These are phyloP conservation scores for Vaucheria bursata DNA, from an alignment of 352 stramenopile genomes.

Conservation along the genomic window DNA sequence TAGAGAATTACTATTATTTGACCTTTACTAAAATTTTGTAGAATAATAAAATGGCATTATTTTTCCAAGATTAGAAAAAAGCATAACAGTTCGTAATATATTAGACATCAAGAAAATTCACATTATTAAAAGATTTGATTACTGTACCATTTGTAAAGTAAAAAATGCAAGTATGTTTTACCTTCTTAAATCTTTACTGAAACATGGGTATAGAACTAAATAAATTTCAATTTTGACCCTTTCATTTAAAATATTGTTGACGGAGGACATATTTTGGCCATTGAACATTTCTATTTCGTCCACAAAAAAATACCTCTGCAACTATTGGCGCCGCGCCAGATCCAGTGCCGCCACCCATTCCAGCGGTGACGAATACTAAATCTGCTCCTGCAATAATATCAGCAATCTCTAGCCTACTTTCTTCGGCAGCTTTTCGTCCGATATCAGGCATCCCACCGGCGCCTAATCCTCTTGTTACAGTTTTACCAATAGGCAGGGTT, in stretches of 20 bases:
- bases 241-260: neutral
- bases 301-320: conserved; percentile 61
- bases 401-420: conserved; percentile 68
- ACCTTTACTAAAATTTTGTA: no score
- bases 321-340: conserved; percentile 72
- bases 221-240: neutral
- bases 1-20: no score
- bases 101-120: no score
- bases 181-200: neutral
- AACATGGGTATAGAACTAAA: neutral
- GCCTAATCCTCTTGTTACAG: conserved; percentile 55
- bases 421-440: conserved; percentile 24
- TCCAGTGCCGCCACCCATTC: conserved; percentile 70
- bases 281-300: no score
- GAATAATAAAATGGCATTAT: no score
- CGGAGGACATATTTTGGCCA: no score
- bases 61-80: no score
- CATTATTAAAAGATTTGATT: neutral
- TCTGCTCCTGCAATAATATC: conserved; percentile 75
- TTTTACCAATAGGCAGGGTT: conserved; percentile 60
- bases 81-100: no score
- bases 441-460: conserved; percentile 55
- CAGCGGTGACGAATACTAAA: conserved; percentile 89
- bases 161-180: neutral
- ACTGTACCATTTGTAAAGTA: neutral